Base-by-base conservation (phyloP, 176 grass and related monocot species). In the Juncus effusus region DNA sequence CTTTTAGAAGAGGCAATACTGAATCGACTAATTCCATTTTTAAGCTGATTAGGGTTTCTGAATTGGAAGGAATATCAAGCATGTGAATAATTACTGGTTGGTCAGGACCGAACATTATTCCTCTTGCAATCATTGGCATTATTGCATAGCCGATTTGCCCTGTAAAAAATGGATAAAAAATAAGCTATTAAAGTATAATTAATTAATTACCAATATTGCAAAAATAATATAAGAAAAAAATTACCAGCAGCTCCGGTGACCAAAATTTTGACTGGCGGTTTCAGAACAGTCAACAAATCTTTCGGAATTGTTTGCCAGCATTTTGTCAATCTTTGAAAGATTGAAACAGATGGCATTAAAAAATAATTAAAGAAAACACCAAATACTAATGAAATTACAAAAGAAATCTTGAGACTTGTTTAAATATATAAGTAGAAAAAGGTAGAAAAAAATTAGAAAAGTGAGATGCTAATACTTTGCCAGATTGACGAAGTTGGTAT, bases 141-240 rank as follows among this genome's bases (percentile, higher is more conserved):
- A 90, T 76, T 10, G 90, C 77, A 50, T 90, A 95, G n/a, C 83
- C 86, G 39, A 95, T 86, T 72, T 95, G 80, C 45, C 86, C 90
- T 95, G 80, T 38, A 74, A 57, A 16, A 60, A 13, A 13, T n/a
- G n/a, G 54, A 15, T n/a, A 74, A 51, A 61, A 13, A 6, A n/a
- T n/a, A n/a, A n/a, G n/a, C n/a, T n/a, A n/a, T n/a, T n/a, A n/a
- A n/a, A n/a, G n/a, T n/a, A n/a, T n/a, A n/a, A n/a, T n/a, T n/a
- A n/a, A n/a, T 16, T 42, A 4, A 73, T 13, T 11, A 51, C 63
- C 14, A 10, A 19, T 41, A 74, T 16, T 54, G 14, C 13, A 54
- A 57, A 49, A 67, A 10, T 19, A 66, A 3, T 13, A 4, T 61
- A 66, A 42, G 0, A n/a, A 11, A 51, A 28, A 12, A 35, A 14